Percentiles rank a stretch among this genome's conserved stretches.
Conservation (phyloP, 2,329 filamentous ascomycete species). For the Neoascochyta sp. region DNA sequence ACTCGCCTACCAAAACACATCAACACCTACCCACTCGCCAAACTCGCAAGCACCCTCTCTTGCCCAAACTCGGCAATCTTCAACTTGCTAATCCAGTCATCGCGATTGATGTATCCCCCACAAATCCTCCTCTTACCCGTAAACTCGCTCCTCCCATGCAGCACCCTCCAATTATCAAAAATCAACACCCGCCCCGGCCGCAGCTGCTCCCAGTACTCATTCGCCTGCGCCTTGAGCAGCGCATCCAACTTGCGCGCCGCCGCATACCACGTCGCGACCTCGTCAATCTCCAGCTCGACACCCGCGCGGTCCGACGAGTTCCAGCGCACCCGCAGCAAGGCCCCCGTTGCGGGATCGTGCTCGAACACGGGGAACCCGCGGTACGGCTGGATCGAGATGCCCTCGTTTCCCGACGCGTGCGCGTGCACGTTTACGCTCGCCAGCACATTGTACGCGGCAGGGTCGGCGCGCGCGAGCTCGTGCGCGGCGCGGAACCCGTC, state of each 20-base stretch:
- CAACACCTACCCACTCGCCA: slow-evolving; percentile 6
- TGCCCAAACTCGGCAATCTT: slow-evolving; percentile 17
- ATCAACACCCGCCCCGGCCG: slow-evolving; percentile 78
- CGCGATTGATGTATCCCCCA: slow-evolving; percentile 63
- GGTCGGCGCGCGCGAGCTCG: slow-evolving; percentile 55
- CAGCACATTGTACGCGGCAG: slow-evolving; percentile 57
- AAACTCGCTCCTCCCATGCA: slow-evolving; percentile 83
- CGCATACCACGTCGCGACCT: slow-evolving; percentile 66
- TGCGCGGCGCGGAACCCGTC: slow-evolving; percentile 77
- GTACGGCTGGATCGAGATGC: slow-evolving; percentile 73
- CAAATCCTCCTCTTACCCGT: slow-evolving; percentile 82
- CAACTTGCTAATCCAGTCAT: slow-evolving; percentile 26
- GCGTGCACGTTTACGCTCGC: slow-evolving; percentile 59
- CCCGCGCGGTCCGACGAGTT: slow-evolving; percentile 86
- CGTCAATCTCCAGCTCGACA: slow-evolving; percentile 53
- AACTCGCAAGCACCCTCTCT: slow-evolving; percentile 11
- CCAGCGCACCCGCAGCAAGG: slow-evolving; percentile 72
- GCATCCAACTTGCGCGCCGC: slow-evolving; percentile 72
- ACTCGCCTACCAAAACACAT: neutral
- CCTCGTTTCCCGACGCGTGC: slow-evolving; percentile 84
- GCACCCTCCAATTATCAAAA: slow-evolving; percentile 93
- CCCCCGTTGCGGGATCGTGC: slow-evolving; percentile 45
- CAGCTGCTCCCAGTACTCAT: slow-evolving; percentile 78
- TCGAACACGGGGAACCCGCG: slow-evolving; percentile 69
- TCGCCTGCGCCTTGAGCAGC: slow-evolving; percentile 61